phyloP scores from a whole-genome alignment of 2,329 filamentous ascomycete genomes.

The Penicillium janthinellum region DNA sequence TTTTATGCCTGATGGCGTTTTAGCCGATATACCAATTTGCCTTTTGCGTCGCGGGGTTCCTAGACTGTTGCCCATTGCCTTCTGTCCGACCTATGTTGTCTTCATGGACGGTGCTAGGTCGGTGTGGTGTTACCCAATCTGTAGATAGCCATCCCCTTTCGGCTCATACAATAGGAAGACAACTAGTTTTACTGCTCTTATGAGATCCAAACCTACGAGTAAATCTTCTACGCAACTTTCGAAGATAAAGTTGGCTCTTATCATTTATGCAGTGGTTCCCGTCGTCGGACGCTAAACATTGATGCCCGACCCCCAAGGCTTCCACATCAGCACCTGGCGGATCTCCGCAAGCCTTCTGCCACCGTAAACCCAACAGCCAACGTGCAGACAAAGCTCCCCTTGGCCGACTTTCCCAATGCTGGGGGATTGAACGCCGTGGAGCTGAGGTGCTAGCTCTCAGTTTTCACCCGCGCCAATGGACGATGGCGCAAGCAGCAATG shows the following conservation, averaged over 20 bases:
- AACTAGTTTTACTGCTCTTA: neutral
- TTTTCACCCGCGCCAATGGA: constrained; percentile 38
- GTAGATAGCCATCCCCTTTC: constrained; percentile 8
- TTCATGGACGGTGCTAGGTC: constrained; percentile 11
- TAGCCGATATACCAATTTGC: constrained; percentile 34
- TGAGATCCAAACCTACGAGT: neutral
- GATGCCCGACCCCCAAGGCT: constrained; percentile 13
- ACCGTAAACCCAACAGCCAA: constrained; percentile 3
- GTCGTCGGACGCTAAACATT: neutral
- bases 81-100: constrained; percentile 13
- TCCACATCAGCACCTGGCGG: constrained; percentile 2
- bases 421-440: constrained; percentile 23
- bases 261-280: neutral
- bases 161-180: neutral
- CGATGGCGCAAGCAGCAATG: constrained; percentile 32
- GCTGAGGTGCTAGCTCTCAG: constrained; percentile 25
- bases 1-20: constrained; percentile 24
- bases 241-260: neutral
- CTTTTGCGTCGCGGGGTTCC: constrained; percentile 11
- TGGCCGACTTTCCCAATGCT: constrained; percentile 10
- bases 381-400: constrained; percentile 1
- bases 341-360: constrained; percentile 2
- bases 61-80: constrained; percentile 11
- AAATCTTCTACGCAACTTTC: neutral
- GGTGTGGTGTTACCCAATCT: constrained; percentile 11